Conservation (phyloP, 345 rosid species). For the Populus euphratica region DNA sequence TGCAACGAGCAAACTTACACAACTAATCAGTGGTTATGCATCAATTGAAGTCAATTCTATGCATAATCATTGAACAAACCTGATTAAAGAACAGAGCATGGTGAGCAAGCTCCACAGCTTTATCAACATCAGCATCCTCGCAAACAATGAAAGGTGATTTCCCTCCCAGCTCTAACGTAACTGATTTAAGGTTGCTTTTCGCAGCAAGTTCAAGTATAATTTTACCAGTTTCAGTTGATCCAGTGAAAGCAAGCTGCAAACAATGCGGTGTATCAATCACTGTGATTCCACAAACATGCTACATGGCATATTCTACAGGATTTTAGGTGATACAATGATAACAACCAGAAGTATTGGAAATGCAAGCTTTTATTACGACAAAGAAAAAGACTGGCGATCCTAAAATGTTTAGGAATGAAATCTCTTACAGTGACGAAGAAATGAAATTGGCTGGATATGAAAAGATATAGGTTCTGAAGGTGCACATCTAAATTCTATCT, state of each 20-base stretch:
- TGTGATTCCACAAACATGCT: neutral
- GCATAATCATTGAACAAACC: neutral
- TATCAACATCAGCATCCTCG: conserved; percentile 28
- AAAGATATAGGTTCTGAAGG: neutral
- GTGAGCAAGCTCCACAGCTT: conserved; percentile 27
- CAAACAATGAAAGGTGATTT: conserved; percentile 32
- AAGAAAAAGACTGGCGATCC: neutral
- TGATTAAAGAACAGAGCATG: conserved; percentile 32
- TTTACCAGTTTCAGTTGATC: conserved; percentile 29
- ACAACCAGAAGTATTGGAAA: neutral
- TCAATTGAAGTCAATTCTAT: neutral
- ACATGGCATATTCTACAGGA: neutral
- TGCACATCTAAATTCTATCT: neutral
- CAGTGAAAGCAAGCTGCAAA: conserved; percentile 27
- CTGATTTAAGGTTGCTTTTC: conserved; percentile 29
- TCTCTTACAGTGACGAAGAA: neutral
- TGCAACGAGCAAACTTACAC: conserved; percentile 5
- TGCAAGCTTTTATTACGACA: neutral
- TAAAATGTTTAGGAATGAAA: neutral
- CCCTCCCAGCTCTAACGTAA: conserved; percentile 33
- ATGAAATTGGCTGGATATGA: neutral
- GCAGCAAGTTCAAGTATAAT: conserved; percentile 24
- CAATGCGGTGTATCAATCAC: neutral
- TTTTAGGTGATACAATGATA: neutral
- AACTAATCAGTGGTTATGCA: neutral